Evolutionary conservation across 495 filamentous ascomycete genomes (phyloP).

Genomic region (Trichoderma asperelloides): DNA sequence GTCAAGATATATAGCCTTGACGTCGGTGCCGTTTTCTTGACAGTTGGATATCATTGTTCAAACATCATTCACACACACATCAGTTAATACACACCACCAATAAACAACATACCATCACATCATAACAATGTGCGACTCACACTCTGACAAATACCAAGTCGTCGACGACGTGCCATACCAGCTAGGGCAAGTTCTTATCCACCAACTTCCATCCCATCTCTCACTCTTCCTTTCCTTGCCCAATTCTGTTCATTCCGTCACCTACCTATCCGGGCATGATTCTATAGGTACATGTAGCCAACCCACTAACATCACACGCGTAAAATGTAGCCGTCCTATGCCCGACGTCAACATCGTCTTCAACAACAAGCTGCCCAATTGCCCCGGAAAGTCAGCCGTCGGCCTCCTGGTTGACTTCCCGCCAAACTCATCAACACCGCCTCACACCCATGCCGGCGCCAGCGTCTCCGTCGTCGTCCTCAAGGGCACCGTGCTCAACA

Average conservation of each 20-base stretch:
- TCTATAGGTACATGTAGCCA: no score
- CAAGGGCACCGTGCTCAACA: constrained; percentile 7
- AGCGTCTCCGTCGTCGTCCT: neutral
- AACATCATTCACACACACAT: no score
- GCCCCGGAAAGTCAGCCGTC: neutral
- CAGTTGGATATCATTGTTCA: no score
- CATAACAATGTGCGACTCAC: neutral
- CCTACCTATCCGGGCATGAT: neutral
- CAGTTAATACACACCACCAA: neutral
- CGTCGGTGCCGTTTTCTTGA: no score
- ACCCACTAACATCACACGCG: neutral
- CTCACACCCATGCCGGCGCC: constrained; percentile 7
- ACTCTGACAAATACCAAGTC: neutral
- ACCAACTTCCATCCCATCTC: neutral
- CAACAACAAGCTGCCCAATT: constrained; percentile 1
- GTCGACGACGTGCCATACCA: neutral
- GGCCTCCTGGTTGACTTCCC: neutral
- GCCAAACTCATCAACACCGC: constrained; percentile 3
- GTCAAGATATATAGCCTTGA: no score
- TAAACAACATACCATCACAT: neutral
- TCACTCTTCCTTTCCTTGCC: neutral
- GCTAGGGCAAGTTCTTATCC: neutral
- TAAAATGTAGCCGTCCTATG: neutral
- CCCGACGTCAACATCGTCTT: neutral
- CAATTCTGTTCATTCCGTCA: no score